Base-by-base conservation (phyloP, 164 flowering plant species). In the Stephania cephalantha region DNA sequence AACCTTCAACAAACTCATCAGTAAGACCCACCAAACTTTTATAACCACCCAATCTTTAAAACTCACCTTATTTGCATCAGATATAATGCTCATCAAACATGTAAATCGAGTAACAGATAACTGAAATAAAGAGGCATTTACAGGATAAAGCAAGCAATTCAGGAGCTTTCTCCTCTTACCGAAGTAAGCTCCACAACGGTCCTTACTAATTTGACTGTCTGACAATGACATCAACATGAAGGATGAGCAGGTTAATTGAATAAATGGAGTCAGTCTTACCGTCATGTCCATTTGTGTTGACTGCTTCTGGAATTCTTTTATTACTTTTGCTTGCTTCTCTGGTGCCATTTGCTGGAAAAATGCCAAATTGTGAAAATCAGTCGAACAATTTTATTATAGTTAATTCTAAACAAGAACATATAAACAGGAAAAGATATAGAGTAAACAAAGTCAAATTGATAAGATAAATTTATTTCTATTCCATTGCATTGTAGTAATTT, bases 211-310 rank as follows among this genome's bases (percentile, higher is more conserved):
- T 58, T 58, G 64, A 5, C 64, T 58, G 64, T 58, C 64, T 73
- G 18, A 35, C n/a, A 48, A 73, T 5, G 68, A 63, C 15, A 46
- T 55, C 17, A 72, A 58, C 17, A 58, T n/a, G 22, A 64, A 73
- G n/a, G 35, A 72, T 4, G 15, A 29, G 11, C 50, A 35, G 45
- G 20, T 52, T 8, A 17, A 7, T 10, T n/a, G 42, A 25, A 69
- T 31, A 11, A 7, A 75, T 15, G 53, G 9, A 5, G 55, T 22
- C 52, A 46, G 46, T 46, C 30, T 73, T 92, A 92, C 97, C 83
- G 94, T 92, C 97, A 91, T 91, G 81, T 93, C 94, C 94, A 91
- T 72, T 81, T 93, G 98, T 73, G 94, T 83, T 46, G 94, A 86
- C 83, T 93, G 91, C 82, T 87, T 91, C 87, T 93, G 98, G 79